Evolutionary conservation across 2,329 filamentous ascomycete genomes (phyloP).

Genomic region (Annulohypoxylon truncatum): DNA sequence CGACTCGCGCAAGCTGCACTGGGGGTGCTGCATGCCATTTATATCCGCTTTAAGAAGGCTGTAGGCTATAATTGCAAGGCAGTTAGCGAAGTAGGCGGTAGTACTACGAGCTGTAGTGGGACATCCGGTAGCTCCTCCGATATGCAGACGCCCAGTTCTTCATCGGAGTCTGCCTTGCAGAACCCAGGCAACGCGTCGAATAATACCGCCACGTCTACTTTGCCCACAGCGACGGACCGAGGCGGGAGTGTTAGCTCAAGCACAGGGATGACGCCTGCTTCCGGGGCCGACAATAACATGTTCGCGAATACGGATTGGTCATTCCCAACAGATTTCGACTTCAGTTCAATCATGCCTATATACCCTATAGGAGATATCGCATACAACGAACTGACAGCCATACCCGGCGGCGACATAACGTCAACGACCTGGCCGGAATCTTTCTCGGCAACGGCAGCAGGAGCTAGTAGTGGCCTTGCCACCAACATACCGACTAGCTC

Average conservation of each 20-base stretch:
- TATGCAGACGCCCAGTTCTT: conserved; percentile 27
- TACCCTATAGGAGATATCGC: conserved; percentile 68
- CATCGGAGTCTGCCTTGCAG: conserved; percentile 28
- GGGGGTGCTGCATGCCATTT: conserved; percentile 66
- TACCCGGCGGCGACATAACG: conserved; percentile 46
- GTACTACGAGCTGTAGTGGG: conserved; percentile 20
- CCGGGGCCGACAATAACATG: conserved; percentile 31
- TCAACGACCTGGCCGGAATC: conserved; percentile 41
- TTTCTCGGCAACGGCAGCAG: conserved; percentile 32
- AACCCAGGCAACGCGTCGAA: conserved; percentile 24
- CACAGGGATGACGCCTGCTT: conserved; percentile 43
- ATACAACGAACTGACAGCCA: conserved; percentile 66
- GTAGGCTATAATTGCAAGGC: conserved; percentile 52
- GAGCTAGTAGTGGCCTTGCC: conserved; percentile 16
- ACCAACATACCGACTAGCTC: conserved; percentile 8
- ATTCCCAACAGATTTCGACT: conserved; percentile 60
- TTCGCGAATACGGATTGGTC: conserved; percentile 52
- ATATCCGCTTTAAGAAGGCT: conserved; percentile 64
- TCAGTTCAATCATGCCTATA: conserved; percentile 64
- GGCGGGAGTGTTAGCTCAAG: conserved; percentile 39
- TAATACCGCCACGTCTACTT: conserved; percentile 20
- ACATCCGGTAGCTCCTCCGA: conserved; percentile 27
- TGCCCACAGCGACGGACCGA: conserved; percentile 37
- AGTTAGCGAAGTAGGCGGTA: conserved; percentile 22
- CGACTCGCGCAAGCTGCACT: conserved; percentile 65